phyloP scores from a whole-genome alignment of 202 grass and related monocot species.

The Cymbopogon flexuosus region DNA sequence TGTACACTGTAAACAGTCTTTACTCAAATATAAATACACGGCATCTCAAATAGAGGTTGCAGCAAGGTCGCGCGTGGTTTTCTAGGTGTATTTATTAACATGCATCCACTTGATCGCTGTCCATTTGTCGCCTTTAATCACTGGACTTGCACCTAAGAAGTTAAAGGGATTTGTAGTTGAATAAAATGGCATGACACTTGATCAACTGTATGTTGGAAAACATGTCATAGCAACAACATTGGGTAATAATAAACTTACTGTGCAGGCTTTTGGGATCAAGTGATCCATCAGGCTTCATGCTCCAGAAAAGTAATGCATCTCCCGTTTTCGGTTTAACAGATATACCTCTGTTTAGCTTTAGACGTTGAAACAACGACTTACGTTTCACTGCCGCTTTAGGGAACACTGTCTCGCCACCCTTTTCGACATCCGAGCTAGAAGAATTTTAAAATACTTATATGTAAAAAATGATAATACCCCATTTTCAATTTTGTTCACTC shows the following conservation, averaged over 20 bases:
- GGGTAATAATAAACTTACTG: constrained; percentile 39
- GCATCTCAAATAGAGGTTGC: too few species aligned
- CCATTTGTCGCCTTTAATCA: constrained; percentile 86
- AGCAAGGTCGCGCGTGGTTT: too few species aligned
- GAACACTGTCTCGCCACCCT: constrained; percentile 92
- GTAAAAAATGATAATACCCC: neutral
- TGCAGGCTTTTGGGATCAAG: constrained; percentile 72
- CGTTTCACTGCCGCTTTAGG: constrained; percentile 58
- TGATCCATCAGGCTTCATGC: constrained; percentile 80
- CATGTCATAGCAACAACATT: neutral
- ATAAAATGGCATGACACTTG: neutral
- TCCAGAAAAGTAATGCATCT: constrained; percentile 97
- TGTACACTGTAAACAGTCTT: too few species aligned
- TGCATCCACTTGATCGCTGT: constrained; percentile 90
- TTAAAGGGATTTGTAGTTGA: neutral
- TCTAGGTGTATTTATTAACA: constrained; percentile 53
- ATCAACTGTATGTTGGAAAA: neutral
- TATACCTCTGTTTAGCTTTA: constrained; percentile 49
- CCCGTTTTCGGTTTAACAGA: constrained; percentile 91
- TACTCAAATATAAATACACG: too few species aligned
- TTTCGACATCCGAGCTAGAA: constrained; percentile 80
- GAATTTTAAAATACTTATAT: constrained; percentile 13
- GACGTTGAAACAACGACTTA: neutral
- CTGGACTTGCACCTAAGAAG: constrained; percentile 48
- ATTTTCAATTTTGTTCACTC: neutral